A percentile compares a stretch with the other conserved stretches of the same genome.
These are phyloP conservation scores for Trichoderma virens DNA, from an alignment of 495 filamentous ascomycete genomes.

Conservation along the genomic window DNA sequence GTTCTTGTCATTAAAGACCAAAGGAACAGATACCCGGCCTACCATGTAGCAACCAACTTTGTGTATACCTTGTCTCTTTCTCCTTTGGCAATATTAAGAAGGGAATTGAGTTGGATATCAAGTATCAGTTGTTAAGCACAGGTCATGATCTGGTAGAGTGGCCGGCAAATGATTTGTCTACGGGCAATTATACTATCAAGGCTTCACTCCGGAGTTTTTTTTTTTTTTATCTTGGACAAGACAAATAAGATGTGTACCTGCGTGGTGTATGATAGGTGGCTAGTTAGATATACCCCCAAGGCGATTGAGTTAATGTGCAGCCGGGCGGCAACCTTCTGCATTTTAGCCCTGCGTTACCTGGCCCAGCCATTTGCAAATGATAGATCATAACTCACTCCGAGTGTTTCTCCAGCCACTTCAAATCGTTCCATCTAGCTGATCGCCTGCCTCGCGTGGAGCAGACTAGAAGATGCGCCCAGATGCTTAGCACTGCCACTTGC, in stretches of 20 bases:
- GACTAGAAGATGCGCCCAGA: no score
- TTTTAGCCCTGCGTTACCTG: no score
- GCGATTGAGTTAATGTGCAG: background rate
- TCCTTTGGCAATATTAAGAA: no score
- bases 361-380: no score
- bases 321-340: no score
- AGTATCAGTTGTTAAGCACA: background rate
- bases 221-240: background rate
- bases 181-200: no score
- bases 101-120: background rate
- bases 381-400: no score
- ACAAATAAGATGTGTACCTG: background rate
- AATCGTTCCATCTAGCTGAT: no score
- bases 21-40: background rate
- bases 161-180: background rate
- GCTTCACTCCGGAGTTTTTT: no score
- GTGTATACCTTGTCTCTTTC: background rate
- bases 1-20: background rate
- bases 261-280: background rate
- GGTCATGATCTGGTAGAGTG: background rate
- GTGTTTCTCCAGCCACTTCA: no score
- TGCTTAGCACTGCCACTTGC: no score
- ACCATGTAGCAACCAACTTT: background rate
- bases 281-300: background rate
- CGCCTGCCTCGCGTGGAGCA: no score